Conservation (phyloP, 805 yeast genomes). For the Teunomyces pallodes region DNA sequence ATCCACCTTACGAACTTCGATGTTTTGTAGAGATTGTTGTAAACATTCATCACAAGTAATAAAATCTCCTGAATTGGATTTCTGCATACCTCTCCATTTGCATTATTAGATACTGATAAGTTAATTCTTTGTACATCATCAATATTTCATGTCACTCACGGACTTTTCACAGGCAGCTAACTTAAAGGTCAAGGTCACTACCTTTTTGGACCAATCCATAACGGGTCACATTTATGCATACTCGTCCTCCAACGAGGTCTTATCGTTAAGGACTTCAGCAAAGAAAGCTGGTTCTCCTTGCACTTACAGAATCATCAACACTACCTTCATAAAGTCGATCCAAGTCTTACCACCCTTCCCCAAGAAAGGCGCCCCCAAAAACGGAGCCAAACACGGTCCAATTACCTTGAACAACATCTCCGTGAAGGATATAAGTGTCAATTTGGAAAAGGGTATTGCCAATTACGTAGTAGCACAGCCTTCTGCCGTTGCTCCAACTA, state of each 20-base stretch:
- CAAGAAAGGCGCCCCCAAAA: slow-evolving; percentile 22
- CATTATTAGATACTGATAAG: not conserved
- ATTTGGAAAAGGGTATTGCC: not conserved
- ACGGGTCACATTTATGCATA: slow-evolving; percentile 66
- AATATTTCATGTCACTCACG: slow-evolving; percentile 8
- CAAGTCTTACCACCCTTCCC: slow-evolving; percentile 32
- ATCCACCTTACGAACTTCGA: not conserved
- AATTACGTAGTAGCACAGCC: not conserved
- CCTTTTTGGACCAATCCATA: slow-evolving; percentile 53
- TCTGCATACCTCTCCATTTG: not conserved
- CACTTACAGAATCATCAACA: slow-evolving; percentile 51
- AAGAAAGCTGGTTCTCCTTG: slow-evolving; percentile 10
- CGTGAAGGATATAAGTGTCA: not conserved
- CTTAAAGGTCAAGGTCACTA: slow-evolving; percentile 55
- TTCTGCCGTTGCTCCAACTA: not conserved
- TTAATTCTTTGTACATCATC: not conserved
- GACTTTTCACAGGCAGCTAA: slow-evolving; percentile 18
- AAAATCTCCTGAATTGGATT: not conserved
- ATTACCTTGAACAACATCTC: not conserved
- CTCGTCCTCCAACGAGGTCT: slow-evolving; percentile 47
- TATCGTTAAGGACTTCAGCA: slow-evolving; percentile 28
- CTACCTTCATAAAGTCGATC: slow-evolving; percentile 55
- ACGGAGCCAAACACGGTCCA: not conserved
- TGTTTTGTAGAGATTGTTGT: not conserved
- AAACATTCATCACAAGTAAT: not conserved